These are phyloP conservation scores for Neoboletus subvelutipes DNA, from an alignment of 768 basidiomycete genomes.

Conservation along the genomic window DNA sequence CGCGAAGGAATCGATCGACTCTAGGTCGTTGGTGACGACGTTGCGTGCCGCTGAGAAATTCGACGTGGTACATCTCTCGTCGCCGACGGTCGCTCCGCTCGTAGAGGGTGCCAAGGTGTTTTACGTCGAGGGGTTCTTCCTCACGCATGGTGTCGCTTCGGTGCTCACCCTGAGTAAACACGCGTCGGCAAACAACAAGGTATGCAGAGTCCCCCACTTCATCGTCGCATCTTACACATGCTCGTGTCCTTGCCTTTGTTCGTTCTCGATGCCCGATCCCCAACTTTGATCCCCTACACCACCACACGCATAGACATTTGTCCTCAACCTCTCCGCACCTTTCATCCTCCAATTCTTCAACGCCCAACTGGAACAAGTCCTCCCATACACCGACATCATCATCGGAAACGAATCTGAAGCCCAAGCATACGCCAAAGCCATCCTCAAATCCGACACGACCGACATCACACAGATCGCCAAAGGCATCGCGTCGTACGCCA, in stretches of 20 bases:
- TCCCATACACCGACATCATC: conserved; percentile 84
- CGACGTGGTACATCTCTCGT: conserved; percentile 73
- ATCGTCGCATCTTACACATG: not conserved
- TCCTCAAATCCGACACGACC: conserved; percentile 63
- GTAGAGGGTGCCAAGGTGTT: conserved; percentile 80
- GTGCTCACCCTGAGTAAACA: conserved; percentile 75
- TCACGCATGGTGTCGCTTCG: conserved; percentile 83
- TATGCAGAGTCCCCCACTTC: conserved; percentile 18
- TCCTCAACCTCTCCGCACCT: conserved; percentile 92
- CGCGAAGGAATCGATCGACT: not conserved
- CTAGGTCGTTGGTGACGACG: conserved; percentile 88
- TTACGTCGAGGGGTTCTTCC: conserved; percentile 97
- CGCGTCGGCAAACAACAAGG: conserved; percentile 76
- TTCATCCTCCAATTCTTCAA: conserved; percentile 96
- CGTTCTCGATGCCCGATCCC: not conserved
- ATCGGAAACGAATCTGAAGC: conserved; percentile 98
- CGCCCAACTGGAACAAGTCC: conserved; percentile 71
- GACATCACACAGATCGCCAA: conserved; percentile 69
- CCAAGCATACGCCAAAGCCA: conserved; percentile 75
- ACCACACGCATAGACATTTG: conserved; percentile 74
- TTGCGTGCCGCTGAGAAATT: conserved; percentile 91
- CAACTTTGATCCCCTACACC: too few relatives aligned
- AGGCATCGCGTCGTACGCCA: conserved; percentile 71
- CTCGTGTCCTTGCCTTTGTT: too few relatives aligned
- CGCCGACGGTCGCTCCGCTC: conserved; percentile 70